These are phyloP conservation scores for Dioscorea dumetorum DNA, from an alignment of 106 monocot species.

Conservation along the genomic window DNA sequence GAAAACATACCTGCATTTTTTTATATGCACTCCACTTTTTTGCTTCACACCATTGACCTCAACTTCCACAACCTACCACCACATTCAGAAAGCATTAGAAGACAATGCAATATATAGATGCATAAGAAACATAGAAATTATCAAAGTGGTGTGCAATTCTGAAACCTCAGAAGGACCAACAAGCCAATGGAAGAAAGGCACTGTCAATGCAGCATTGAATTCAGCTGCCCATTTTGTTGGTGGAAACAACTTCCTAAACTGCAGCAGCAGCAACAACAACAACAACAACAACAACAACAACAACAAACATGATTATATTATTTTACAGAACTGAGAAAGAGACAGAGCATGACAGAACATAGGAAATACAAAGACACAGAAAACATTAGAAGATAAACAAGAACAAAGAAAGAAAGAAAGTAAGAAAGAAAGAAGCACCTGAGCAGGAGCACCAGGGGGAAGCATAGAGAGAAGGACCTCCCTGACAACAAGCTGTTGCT, in stretches of 20 bases:
- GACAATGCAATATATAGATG: no score
- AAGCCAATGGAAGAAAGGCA: slow-evolving; percentile 95
- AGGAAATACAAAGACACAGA: no score
- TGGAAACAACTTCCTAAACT: slow-evolving; percentile 89
- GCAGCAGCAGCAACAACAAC: slow-evolving; percentile 4
- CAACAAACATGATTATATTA: no score
- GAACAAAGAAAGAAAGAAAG: no score
- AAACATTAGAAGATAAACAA: no score
- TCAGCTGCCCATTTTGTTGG: slow-evolving; percentile 90
- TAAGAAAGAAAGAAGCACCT: slow-evolving; percentile 18
- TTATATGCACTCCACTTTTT: slow-evolving; percentile 88
- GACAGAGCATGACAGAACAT: no score
- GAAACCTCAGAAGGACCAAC: slow-evolving; percentile 94
- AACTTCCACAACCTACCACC: slow-evolving; percentile 75
- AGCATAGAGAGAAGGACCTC: slow-evolving; percentile 93
- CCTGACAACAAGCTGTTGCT: slow-evolving; percentile 90
- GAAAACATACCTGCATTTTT: slow-evolving; percentile 63
- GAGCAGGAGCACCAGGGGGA: slow-evolving; percentile 90
- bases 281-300: neutral
- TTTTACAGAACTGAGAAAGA: no score
- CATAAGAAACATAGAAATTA: no score
- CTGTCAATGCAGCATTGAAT: slow-evolving; percentile 89
- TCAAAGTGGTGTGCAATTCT: no score
- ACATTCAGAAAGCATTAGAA: neutral
- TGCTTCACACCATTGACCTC: slow-evolving; percentile 89